Base-by-base conservation (phyloP, 2,329 filamentous ascomycete genomes). In the Ophiostoma sp. region DNA sequence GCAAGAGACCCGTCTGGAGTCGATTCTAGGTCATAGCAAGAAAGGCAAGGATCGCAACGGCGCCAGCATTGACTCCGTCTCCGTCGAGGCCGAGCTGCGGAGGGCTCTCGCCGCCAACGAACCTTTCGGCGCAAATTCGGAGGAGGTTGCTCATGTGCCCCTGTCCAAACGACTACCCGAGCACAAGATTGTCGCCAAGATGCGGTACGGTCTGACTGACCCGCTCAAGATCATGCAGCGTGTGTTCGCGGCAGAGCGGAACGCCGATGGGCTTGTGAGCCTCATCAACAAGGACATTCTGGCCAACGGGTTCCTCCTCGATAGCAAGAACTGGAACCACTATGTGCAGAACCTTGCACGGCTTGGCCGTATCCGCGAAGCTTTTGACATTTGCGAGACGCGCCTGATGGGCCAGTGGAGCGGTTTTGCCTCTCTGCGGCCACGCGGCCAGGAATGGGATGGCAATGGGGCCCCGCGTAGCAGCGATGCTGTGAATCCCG, bases 261-360 rank as follows among this genome's bases (percentile, higher is more conserved):
- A 87, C 70, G 74, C 79, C 6, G 75, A 77, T 11, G 82, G 80
- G n/a, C 79, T 92, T 16, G 75, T 81, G 2, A 81, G 79, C 27
- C 79, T 91, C 12, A 75, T 81, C 5, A 69, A 78, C 7, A 77
- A 16, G 77, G 69, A 36, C n/a, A 80, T 93, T 11, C 80, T 85
- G 8, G 75, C 76, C 1, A 82, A 84, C 55, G 94, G 93, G 11
- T 97, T 94, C 79, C 79, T 81, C 41, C 78, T 97, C 69, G 89
- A 92, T 74, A 88, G 85, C 75, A 84, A 84, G 73, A 93, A 91
- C 73, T 96, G 92, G 92, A 95, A 96, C 75, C 82, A 85, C 66
- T 88, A 91, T 72, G 83, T 97, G 68, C 86, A 89, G 73, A 78
- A 83, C 66, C 85, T 97, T 41, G 85, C 87, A 38, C 79, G 82